phyloP scores from a whole-genome alignment of 2,329 filamentous ascomycete genomes.

The Ophiostoma tasmaniense region DNA sequence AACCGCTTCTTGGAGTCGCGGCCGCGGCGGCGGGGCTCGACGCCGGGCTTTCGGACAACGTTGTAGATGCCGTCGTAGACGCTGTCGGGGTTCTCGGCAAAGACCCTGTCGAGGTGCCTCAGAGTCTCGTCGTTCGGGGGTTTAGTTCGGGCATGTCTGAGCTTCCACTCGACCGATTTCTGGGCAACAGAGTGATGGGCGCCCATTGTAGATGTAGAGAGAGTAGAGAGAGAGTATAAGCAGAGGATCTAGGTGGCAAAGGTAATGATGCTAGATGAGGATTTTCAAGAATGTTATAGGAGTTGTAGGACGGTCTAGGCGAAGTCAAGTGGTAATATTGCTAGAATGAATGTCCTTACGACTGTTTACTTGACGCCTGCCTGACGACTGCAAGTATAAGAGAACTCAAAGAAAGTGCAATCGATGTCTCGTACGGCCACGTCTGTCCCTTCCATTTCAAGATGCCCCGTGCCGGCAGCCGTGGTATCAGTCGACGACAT shows the following conservation, averaged over 20 bases:
- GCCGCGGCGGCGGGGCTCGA: slow-evolving; percentile 12
- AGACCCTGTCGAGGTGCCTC: slow-evolving; percentile 16
- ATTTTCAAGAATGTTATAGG: background rate
- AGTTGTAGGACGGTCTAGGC: background rate
- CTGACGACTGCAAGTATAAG: too few species aligned
- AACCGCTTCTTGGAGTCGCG: slow-evolving; percentile 17
- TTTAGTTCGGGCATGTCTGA: slow-evolving; percentile 14
- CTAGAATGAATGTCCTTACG: background rate
- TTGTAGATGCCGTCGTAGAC: slow-evolving; percentile 19
- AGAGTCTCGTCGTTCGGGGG: slow-evolving; percentile 14
- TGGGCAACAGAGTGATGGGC: slow-evolving; percentile 13
- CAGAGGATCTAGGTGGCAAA: background rate
- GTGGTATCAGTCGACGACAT: too few species aligned
- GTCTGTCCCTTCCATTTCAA: background rate
- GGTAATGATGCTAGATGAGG: background rate
- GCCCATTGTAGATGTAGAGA: background rate
- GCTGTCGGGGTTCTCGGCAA: slow-evolving; percentile 15
- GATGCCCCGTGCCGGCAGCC: background rate
- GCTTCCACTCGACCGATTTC: slow-evolving; percentile 18
- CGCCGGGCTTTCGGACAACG: slow-evolving; percentile 13
- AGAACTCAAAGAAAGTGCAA: background rate
- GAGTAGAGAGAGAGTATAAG: background rate
- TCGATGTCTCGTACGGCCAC: background rate
- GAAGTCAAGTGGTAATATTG: background rate
- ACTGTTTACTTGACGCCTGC: background rate